phyloP scores from a whole-genome alignment of 1,284 basidiomycete genomes.

The Xerocomus subilludens region DNA sequence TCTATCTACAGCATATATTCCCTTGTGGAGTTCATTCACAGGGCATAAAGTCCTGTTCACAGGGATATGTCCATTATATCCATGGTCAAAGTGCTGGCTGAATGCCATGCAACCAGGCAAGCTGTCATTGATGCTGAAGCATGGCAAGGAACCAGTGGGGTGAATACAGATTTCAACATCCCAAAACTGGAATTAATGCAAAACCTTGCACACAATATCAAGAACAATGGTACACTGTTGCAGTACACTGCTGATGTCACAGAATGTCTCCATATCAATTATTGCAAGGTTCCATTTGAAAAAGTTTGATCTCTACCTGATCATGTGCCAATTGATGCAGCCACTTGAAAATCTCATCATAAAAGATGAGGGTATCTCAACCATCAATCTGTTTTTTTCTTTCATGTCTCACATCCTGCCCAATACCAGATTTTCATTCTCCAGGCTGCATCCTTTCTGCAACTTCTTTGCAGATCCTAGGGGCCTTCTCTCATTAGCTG shows the following conservation, averaged over 20 bases:
- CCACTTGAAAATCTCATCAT: too few species aligned
- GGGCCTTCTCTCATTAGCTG: too few species aligned
- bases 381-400: too few species aligned
- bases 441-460: too few species aligned
- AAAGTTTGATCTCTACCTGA: conserved; percentile 11
- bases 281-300: conserved; percentile 19
- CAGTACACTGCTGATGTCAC: conserved; percentile 26
- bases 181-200: conserved; percentile 27
- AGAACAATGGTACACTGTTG: not conserved
- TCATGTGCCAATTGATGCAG: too few species aligned
- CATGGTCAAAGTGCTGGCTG: conserved; percentile 17
- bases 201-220: conserved; percentile 9
- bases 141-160: not conserved
- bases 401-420: too few species aligned
- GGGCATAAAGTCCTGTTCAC: too few species aligned
- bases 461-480: too few species aligned
- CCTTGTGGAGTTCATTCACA: not conserved
- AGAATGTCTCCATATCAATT: conserved; percentile 7
- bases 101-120: conserved; percentile 22
- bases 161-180: conserved; percentile 22
- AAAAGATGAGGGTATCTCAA: too few species aligned
- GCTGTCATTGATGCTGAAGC: conserved; percentile 2
- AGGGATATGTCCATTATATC: not conserved
- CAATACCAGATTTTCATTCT: too few species aligned
- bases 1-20: too few species aligned